Base-by-base conservation (phyloP, 202 grass and related monocot species). In the Zoysia matrella region DNA sequence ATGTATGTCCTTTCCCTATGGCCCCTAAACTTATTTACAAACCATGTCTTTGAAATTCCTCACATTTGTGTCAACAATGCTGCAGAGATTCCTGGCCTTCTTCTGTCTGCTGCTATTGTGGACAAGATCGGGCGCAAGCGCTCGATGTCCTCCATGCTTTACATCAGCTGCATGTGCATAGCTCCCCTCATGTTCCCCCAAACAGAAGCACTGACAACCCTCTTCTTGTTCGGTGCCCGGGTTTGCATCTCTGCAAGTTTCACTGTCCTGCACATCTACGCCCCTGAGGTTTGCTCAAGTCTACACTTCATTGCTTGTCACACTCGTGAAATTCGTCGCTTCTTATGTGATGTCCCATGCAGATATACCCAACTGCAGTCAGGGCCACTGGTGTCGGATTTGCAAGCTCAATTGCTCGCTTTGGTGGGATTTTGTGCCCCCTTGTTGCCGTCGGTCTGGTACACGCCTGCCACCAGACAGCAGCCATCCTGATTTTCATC, bases 351-450 rank as follows among this genome's bases (percentile, higher is more conserved):
- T 62, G 36, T 5, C 74, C 41, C 8, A n/a, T 86, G 56, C 80
- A 98, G 95, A 91, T 95, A 85, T 98, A 95, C 79, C 92, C 95
- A 4, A 98, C 95, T 6, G 92, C 90, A 82, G n/a, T n/a, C n/a
- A n/a, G n/a, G n/a, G n/a, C n/a, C n/a, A n/a, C n/a, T n/a, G n/a
- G n/a, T n/a, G n/a, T 98, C 0, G 95, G 95, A 2, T 76, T 93
- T 77, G 92, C 88, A 0, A 93, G 85, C 68, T 94, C 95, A 11
- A 78, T 98, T 2, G 88, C 92, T 41, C 91, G 95, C 12, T 91
- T 98, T 13, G 92, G 92, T 1, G 95, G 92, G 60, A 91, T 98
- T 72, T 47, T 98, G 15, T 95, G 95, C 84, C 95, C 92, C 2
- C 84, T 98, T 1, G 95, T 98, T 54, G 95, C 90, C 0, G 92